Percentiles rank a stretch among this genome's conserved stretches.
Conservation (phyloP, 305 asterid species). For the Solanum hybrid region DNA sequence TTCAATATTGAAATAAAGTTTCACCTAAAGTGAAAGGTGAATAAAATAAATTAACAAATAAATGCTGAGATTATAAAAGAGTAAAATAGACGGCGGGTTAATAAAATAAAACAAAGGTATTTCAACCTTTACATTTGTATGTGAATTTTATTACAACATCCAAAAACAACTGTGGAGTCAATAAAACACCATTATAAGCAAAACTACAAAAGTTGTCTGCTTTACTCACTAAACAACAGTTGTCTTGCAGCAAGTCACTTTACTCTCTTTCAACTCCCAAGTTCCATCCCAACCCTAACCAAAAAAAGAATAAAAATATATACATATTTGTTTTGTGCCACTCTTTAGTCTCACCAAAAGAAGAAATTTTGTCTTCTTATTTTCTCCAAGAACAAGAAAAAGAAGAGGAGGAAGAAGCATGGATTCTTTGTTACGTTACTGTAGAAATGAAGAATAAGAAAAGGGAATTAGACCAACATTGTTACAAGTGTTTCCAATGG, state of each 20-base stretch:
- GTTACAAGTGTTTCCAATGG: constrained; percentile 52
- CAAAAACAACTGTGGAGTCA: not conserved
- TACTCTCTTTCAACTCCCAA: not conserved
- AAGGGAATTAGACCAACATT: constrained; percentile 40
- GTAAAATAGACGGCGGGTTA: not conserved
- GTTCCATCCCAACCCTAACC: constrained; percentile 4
- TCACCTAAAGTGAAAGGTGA: not conserved
- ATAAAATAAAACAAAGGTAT: not conserved
- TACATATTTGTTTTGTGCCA: not conserved
- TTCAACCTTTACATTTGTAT: not conserved
- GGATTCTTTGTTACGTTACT: constrained; percentile 12
- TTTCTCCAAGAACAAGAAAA: not conserved
- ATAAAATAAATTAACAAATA: not conserved
- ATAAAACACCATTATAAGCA: not conserved
- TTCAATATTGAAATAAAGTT: not conserved
- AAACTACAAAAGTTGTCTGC: constrained; percentile 2
- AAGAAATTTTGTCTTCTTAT: not conserved
- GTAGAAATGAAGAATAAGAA: constrained; percentile 35
- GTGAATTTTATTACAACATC: not conserved
- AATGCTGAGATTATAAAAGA: not conserved
- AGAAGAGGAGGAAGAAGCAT: constrained; percentile 3
- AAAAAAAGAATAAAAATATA: not conserved
- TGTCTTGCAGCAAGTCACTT: not conserved
- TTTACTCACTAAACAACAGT: not conserved
- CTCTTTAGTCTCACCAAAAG: not conserved